Conservation (phyloP, 768 basidiomycete species). For the Thelephora aurantiotincta region DNA sequence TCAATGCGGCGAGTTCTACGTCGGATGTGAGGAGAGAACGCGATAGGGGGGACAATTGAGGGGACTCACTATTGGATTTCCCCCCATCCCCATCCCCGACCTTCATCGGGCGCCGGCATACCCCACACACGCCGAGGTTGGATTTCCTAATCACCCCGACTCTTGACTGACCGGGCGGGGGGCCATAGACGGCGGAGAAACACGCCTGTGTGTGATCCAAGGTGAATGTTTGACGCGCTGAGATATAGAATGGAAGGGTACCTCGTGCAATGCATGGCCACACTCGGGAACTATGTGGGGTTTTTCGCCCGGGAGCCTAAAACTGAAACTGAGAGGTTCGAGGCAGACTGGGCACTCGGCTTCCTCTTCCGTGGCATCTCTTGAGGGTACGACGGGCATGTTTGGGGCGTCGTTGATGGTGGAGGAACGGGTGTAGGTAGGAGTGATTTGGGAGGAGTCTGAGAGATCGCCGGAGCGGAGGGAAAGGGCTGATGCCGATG, state of each 20-base stretch:
- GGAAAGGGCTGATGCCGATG: constrained; percentile 20
- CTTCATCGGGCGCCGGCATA: constrained; percentile 95
- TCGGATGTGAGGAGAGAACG: not conserved
- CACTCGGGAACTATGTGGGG: constrained; percentile 96
- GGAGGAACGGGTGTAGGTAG: constrained; percentile 23
- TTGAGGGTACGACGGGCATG: constrained; percentile 60
- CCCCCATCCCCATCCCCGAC: constrained; percentile 77
- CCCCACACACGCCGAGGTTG: constrained; percentile 90
- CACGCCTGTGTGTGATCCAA: constrained; percentile 49
- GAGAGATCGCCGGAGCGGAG: constrained; percentile 4
- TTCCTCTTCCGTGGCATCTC: constrained; percentile 50
- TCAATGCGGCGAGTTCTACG: constrained; percentile 84
- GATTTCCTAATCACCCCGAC: constrained; percentile 34
- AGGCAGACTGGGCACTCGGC: constrained; percentile 94
- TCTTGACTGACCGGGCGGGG: constrained; percentile 47
- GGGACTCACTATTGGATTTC: constrained; percentile 70
- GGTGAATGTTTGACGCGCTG: not conserved
- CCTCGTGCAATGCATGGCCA: constrained; percentile 95
- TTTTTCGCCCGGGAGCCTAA: constrained; percentile 89
- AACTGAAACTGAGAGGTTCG: constrained; percentile 86
- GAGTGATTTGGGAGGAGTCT: constrained; percentile 21
- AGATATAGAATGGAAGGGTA: constrained; percentile 12
- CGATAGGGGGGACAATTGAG: constrained; percentile 2
- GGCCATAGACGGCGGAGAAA: constrained; percentile 93
- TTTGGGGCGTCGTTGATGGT: constrained; percentile 45